Conservation (phyloP, 345 rosid genomes). For the Brassica cretica region DNA sequence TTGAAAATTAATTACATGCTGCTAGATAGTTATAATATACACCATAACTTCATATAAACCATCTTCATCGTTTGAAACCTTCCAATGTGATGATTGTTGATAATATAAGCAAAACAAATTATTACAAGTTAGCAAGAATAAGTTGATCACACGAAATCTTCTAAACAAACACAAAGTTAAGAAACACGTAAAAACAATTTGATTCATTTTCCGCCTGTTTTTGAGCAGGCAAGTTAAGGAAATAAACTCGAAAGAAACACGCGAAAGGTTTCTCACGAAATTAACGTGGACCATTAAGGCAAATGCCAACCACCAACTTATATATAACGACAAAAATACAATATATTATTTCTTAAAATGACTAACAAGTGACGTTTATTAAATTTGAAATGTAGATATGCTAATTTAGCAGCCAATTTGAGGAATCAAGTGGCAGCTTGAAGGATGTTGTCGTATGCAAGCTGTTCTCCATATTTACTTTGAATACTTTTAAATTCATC, state of each 20-base stretch:
- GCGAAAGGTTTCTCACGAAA: slow-evolving; percentile 33
- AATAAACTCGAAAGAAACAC: slow-evolving; percentile 33
- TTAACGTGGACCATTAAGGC: slow-evolving; percentile 27
- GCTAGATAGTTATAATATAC: not conserved
- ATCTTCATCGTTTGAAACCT: not conserved
- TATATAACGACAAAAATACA: slow-evolving; percentile 26
- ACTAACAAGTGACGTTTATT: slow-evolving; percentile 19
- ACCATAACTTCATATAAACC: not conserved
- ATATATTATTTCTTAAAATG: slow-evolving; percentile 13
- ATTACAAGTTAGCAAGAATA: slow-evolving; percentile 18
- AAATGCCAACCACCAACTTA: slow-evolving; percentile 29
- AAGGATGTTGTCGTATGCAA: slow-evolving; percentile 24
- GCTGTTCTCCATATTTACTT: slow-evolving; percentile 35
- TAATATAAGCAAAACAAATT: slow-evolving; percentile 10
- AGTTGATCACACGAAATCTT: slow-evolving; percentile 18
- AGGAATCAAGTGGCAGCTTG: slow-evolving; percentile 29
- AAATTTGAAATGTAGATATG: not conserved
- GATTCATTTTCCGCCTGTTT: not conserved
- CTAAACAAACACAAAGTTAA: slow-evolving; percentile 10
- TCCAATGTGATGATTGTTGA: not conserved
- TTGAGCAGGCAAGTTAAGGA: slow-evolving; percentile 9
- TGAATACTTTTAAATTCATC: slow-evolving; percentile 34
- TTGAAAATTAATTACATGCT: not conserved
- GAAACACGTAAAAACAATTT: slow-evolving; percentile 22
- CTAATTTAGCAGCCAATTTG: slow-evolving; percentile 34